Conservation (phyloP, 495 filamentous ascomycete species). For the Delitschia confertaspora region DNA sequence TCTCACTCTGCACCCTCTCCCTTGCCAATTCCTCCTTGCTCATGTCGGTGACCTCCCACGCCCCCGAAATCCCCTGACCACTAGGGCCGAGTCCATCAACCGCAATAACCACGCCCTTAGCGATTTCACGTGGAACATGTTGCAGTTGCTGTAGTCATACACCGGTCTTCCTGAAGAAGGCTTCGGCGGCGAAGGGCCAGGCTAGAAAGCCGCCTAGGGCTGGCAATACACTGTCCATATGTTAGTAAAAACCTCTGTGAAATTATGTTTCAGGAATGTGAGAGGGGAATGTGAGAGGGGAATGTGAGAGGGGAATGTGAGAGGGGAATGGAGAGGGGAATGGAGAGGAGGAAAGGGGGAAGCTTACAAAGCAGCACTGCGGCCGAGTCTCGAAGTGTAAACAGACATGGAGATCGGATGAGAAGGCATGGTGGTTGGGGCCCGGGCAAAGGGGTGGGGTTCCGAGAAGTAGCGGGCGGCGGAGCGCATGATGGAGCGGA, state of each 20-base stretch:
- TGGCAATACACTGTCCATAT: neutral
- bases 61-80: no score
- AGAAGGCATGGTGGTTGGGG: conserved; percentile 3
- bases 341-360: neutral
- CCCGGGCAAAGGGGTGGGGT: conserved; percentile 15
- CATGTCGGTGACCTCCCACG: no score
- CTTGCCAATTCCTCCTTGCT: no score
- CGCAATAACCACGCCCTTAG: no score
- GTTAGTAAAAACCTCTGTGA: neutral
- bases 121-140: no score
- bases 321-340: conserved; percentile 1
- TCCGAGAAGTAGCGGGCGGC: conserved; percentile 19
- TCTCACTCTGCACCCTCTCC: no score
- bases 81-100: no score
- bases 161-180: neutral
- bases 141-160: no score
- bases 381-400: neutral
- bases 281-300: no score
- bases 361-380: conserved; percentile 5
- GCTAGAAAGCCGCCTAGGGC: conserved; percentile 2
- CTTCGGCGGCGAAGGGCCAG: conserved; percentile 4
- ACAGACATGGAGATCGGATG: conserved; percentile 1
- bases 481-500: conserved; percentile 11
- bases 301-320: no score
- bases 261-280: neutral